phyloP scores from a whole-genome alignment of 2,329 filamentous ascomycete genomes.

The Pyrenophora graminea region DNA sequence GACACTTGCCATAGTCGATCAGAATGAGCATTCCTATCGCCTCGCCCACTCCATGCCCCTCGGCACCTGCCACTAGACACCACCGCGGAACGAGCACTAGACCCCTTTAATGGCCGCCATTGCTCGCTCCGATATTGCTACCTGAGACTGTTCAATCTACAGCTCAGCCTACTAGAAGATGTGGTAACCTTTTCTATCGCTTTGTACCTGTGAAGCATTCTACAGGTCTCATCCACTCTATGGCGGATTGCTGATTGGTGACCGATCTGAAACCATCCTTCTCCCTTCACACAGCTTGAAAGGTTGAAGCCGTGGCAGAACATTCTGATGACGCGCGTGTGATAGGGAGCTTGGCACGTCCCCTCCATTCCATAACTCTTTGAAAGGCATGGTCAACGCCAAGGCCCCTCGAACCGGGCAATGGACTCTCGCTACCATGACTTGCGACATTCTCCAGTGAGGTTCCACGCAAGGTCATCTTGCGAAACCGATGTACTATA shows the following conservation, averaged over 20 bases:
- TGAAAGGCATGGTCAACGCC: slow-evolving; percentile 20
- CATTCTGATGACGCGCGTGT: slow-evolving; percentile 16
- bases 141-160: background rate
- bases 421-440: slow-evolving; percentile 21
- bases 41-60: background rate
- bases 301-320: background rate
- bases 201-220: too few relatives aligned
- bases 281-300: too few relatives aligned
- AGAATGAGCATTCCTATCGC: background rate
- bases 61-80: background rate
- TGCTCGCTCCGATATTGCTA: too few relatives aligned
- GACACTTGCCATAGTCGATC: background rate
- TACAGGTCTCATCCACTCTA: too few relatives aligned
- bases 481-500: slow-evolving; percentile 10
- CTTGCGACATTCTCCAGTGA: slow-evolving; percentile 31
- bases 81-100: background rate
- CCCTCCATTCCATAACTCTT: slow-evolving; percentile 33
- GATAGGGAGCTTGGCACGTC: slow-evolving; percentile 25
- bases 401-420: slow-evolving; percentile 24
- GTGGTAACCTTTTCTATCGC: background rate
- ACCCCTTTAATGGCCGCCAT: too few relatives aligned
- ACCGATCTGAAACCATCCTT: too few relatives aligned
- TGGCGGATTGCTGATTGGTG: too few relatives aligned
- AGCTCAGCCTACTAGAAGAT: background rate
- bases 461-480: too few relatives aligned